Percentiles rank a stretch among this genome's conserved stretches.
Conservation (phyloP, 2,329 filamentous ascomycete genomes). For the Xylariaceae sp. region DNA sequence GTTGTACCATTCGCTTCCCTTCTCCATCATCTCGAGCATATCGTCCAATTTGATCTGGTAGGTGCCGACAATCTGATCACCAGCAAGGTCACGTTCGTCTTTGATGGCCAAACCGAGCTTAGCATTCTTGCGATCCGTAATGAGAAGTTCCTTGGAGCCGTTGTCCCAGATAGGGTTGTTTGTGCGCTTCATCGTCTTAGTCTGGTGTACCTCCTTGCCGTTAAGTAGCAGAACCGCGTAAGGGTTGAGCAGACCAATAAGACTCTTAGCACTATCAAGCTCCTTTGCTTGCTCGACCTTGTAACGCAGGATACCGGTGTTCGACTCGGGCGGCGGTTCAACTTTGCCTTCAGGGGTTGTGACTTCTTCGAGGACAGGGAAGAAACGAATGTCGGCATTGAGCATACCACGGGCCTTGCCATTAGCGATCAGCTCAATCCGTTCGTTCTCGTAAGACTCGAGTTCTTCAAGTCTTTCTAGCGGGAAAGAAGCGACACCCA, state of each 20-base stretch:
- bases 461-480: slow-evolving; percentile 77
- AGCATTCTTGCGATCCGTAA: slow-evolving; percentile 86
- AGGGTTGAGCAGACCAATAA: slow-evolving; percentile 86
- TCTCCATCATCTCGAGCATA: slow-evolving; percentile 82
- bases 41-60: slow-evolving; percentile 96
- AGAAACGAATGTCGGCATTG: slow-evolving; percentile 83
- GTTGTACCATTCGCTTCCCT: slow-evolving; percentile 96
- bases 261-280: slow-evolving; percentile 83
- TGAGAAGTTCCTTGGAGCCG: slow-evolving; percentile 86
- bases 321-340: slow-evolving; percentile 78
- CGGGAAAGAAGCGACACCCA: slow-evolving; percentile 79
- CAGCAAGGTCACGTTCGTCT: slow-evolving; percentile 80
- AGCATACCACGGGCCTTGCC: slow-evolving; percentile 79
- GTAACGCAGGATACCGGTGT: slow-evolving; percentile 90
- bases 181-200: slow-evolving; percentile 89
- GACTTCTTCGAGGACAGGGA: slow-evolving; percentile 75
- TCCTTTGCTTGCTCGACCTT: slow-evolving; percentile 96
- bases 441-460: slow-evolving; percentile 74
- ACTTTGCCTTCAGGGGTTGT: slow-evolving; percentile 67
- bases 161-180: slow-evolving; percentile 97
- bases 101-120: slow-evolving; percentile 91
- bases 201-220: slow-evolving; percentile 81
- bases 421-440: slow-evolving; percentile 75
- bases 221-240: slow-evolving; percentile 88
- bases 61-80: slow-evolving; percentile 79